phyloP scores from a whole-genome alignment of 768 basidiomycete species.

The Pisolithus sp. region DNA sequence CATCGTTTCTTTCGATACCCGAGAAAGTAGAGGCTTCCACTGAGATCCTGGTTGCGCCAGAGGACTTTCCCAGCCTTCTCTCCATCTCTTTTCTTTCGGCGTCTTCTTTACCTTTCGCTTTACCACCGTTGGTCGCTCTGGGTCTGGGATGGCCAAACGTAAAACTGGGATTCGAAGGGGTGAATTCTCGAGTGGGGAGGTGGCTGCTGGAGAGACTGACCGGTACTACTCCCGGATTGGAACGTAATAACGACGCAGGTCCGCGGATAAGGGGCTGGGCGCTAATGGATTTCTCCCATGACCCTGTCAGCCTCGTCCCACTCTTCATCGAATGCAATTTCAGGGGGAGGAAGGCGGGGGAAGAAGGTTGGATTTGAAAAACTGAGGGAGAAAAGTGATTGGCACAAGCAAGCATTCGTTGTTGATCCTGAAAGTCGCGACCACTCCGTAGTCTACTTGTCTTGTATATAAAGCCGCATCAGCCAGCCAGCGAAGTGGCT shows the following conservation, averaged over 20 bases:
- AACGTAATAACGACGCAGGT: constrained; percentile 2
- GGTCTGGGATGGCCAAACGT: constrained; percentile 79
- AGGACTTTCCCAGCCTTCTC: constrained; percentile 37
- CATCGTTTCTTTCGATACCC: constrained; percentile 73
- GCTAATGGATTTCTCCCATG: constrained; percentile 65
- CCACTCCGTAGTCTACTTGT: no score
- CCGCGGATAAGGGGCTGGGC: constrained; percentile 67
- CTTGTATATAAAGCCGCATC: no score
- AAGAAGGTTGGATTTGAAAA: constrained; percentile 34
- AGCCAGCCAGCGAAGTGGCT: no score
- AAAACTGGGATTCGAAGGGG: constrained; percentile 79
- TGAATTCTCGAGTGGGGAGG: constrained; percentile 65
- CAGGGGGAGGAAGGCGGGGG: constrained; percentile 38
- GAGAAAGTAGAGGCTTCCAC: constrained; percentile 68
- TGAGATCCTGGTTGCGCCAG: constrained; percentile 41
- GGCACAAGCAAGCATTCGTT: no score
- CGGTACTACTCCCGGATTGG: background rate
- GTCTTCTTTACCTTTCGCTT: constrained; percentile 70
- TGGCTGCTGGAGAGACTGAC: constrained; percentile 61
- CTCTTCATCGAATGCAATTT: constrained; percentile 78
- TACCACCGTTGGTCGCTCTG: constrained; percentile 69
- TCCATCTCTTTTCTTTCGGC: constrained; percentile 81
- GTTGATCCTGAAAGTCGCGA: background rate
- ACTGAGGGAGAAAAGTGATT: background rate
- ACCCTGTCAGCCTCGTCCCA: constrained; percentile 49